These are phyloP conservation scores for Didymella segeticola DNA, from an alignment of 2,329 filamentous ascomycete species.

Conservation along the genomic window DNA sequence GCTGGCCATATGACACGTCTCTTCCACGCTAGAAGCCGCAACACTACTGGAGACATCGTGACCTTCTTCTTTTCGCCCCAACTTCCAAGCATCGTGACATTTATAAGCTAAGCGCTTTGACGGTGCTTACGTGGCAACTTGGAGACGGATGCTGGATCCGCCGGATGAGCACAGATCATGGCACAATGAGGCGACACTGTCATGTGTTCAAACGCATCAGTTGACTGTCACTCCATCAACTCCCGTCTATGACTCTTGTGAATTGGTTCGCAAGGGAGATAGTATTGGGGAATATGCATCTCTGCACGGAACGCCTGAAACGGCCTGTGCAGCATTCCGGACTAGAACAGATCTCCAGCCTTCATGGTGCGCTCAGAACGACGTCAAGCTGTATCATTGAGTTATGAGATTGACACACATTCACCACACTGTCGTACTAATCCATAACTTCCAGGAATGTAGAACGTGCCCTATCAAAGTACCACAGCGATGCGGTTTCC, in stretches of 20 bases:
- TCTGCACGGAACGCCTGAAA: background rate
- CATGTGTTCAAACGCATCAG: background rate
- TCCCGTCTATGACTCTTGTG: background rate
- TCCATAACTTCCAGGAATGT: background rate
- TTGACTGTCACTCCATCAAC: background rate
- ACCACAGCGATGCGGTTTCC: background rate
- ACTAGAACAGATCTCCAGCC: background rate
- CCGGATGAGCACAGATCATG: background rate
- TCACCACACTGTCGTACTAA: background rate
- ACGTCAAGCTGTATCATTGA: background rate
- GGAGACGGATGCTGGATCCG: background rate
- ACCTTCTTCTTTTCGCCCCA: constrained; percentile 36
- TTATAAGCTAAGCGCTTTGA: constrained; percentile 8
- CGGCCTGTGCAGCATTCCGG: background rate
- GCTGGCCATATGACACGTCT: constrained; percentile 31
- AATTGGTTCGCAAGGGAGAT: background rate
- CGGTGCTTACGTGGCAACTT: constrained; percentile 11
- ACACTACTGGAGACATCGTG: constrained; percentile 42
- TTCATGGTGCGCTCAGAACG: background rate
- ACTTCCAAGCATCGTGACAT: constrained; percentile 21
- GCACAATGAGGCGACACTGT: background rate
- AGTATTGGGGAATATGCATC: background rate
- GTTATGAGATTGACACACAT: background rate
- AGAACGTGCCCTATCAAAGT: constrained; percentile 3
- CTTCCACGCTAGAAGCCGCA: constrained; percentile 34